Evolutionary conservation across 163 green algal species (phyloP).

Genomic region (Prototheca cutis): DNA sequence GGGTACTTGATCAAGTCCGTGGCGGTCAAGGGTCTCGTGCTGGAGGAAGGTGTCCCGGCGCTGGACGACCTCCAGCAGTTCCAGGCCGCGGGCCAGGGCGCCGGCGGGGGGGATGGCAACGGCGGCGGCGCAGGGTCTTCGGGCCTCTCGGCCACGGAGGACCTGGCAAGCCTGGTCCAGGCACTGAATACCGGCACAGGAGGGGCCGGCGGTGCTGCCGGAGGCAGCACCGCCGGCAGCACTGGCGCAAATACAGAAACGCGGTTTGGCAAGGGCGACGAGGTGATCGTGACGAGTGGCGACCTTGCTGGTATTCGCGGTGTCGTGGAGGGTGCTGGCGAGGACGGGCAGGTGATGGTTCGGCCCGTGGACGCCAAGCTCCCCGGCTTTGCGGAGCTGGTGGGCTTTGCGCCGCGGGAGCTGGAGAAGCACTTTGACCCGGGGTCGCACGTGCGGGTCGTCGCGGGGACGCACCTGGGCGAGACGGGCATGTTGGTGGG

Average conservation of each 20-base stretch:
- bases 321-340: constrained; percentile 29
- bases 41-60: constrained; percentile 45
- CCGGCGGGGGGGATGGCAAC: neutral
- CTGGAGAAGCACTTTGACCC: constrained; percentile 80
- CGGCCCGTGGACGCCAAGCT: constrained; percentile 40
- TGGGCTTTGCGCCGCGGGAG: constrained; percentile 55
- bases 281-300: constrained; percentile 52
- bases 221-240: no score
- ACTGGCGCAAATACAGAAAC: no score
- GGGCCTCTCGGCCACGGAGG: no score
- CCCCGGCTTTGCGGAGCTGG: constrained; percentile 45
- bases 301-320: constrained; percentile 50
- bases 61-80: constrained; percentile 85
- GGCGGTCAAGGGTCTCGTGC: constrained; percentile 30
- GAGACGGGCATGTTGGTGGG: constrained; percentile 82
- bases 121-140: constrained; percentile 3
- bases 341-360: constrained; percentile 56
- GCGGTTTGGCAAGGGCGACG: constrained; percentile 52
- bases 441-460: constrained; percentile 82
- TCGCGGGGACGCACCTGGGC: constrained; percentile 62
- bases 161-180: constrained; percentile 37
- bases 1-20: constrained; percentile 70
- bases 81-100: constrained; percentile 38
- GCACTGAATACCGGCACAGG: constrained; percentile 6
- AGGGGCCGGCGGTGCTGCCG: constrained; percentile 4